Evolutionary conservation across 2,329 filamentous ascomycete species (phyloP).

Genomic region (Fusarium subtropicale): DNA sequence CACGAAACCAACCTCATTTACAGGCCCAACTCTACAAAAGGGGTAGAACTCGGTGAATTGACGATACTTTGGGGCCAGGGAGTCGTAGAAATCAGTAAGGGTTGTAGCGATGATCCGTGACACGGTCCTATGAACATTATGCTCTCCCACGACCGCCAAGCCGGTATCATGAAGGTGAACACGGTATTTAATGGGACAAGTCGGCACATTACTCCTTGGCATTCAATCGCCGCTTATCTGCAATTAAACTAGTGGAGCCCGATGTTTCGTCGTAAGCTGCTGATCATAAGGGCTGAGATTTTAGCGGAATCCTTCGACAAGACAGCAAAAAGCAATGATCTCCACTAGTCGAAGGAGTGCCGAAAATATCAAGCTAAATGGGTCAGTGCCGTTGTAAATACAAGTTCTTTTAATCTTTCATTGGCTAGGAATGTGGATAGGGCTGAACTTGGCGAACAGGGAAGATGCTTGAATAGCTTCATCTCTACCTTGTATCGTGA

Average conservation of each 20-base stretch:
- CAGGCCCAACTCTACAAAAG: no score
- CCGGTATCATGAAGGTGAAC: background rate
- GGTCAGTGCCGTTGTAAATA: background rate
- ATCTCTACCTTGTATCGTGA: background rate
- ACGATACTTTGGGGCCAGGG: rapidly evolving
- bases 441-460: background rate
- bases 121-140: background rate
- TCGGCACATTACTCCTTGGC: slow-evolving; percentile 5
- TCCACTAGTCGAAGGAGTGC: background rate
- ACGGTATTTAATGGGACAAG: background rate
- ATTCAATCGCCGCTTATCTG: slow-evolving; percentile 11
- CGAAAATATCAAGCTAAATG: rapidly evolving
- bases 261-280: slow-evolving; percentile 4
- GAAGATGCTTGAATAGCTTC: background rate
- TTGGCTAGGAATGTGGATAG: background rate
- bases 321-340: rapidly evolving
- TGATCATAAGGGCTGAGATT: background rate
- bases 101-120: background rate
- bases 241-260: slow-evolving; percentile 11
- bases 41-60: background rate
- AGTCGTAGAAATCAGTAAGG: background rate
- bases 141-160: background rate
- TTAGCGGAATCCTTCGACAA: background rate
- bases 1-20: background rate
- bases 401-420: rapidly evolving